Evolutionary conservation across 805 yeast genomes (phyloP).

Genomic region (Yarrowia phangngaensis): DNA sequence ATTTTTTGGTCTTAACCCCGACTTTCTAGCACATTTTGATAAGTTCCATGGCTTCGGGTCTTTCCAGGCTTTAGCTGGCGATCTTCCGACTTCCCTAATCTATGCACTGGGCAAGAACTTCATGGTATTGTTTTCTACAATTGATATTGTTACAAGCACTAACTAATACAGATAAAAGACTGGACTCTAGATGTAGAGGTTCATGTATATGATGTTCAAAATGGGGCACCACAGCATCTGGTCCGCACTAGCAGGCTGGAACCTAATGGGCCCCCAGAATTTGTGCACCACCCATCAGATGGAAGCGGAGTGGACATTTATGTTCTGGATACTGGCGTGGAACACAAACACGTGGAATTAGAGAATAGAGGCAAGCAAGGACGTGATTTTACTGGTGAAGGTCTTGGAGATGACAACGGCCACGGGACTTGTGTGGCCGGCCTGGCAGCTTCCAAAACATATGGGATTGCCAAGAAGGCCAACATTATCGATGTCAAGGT

Average conservation of each 20-base stretch:
- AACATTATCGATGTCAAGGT: slow-evolving; percentile 71
- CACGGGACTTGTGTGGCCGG: slow-evolving; percentile 97
- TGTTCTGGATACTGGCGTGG: slow-evolving; percentile 75
- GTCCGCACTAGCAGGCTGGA: slow-evolving; percentile 31
- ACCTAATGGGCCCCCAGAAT: slow-evolving; percentile 43
- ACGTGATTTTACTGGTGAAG: slow-evolving; percentile 57
- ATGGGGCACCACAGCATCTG: slow-evolving; percentile 51
- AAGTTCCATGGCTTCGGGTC: slow-evolving; percentile 20
- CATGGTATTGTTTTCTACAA: neutral
- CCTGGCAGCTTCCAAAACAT: slow-evolving; percentile 68
- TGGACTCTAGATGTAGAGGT: slow-evolving; percentile 49
- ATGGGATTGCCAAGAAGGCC: slow-evolving; percentile 76
- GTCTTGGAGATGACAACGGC: slow-evolving; percentile 67
- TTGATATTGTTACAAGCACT: neutral
- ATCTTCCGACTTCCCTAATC: slow-evolving; percentile 11
- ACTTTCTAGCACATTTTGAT: slow-evolving; percentile 20
- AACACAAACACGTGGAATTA: slow-evolving; percentile 41
- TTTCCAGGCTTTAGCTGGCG: slow-evolving; percentile 21
- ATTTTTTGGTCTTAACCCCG: slow-evolving; percentile 2
- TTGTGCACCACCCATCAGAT: slow-evolving; percentile 45
- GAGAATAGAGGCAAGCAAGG: slow-evolving; percentile 62
- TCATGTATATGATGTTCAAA: slow-evolving; percentile 52
- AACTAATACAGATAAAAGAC: slow-evolving; percentile 18
- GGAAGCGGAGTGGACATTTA: slow-evolving; percentile 60
- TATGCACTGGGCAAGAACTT: slow-evolving; percentile 11